Evolutionary conservation across 139 green algal species (phyloP), one percentile per base, ranked within the genome.

Genomic region (Chlamydomonas eustigma): DNA sequence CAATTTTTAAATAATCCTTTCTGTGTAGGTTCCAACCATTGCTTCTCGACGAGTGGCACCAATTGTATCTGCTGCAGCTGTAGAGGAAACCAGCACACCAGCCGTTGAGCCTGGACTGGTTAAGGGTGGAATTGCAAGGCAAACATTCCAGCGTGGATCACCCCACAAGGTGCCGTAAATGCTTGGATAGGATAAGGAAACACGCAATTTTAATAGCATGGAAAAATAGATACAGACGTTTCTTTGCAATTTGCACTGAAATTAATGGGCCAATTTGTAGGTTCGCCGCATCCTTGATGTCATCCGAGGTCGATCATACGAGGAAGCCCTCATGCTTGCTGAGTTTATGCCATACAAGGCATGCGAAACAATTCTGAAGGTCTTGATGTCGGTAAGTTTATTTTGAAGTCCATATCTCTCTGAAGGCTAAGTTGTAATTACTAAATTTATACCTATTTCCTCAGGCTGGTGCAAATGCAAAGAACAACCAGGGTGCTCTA

Each of bases 291-390:
- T 98, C 31, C 81, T 98, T 65, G 93, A 98, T 83, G 81, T 88
- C 35, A 96, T 98, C 77, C 89, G 94, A 25, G 94, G 94, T 18
- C 80, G 89, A 37, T 88, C 81, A 39, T 98, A 97, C 76, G 94
- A 97, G 86, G 92, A 98, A 71, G 92, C 92, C 1, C 86, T 98
- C 50, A 91, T 96, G 78, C 90, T 98, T 25, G 85, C 97, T 77
- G 92, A 97, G 81, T 97, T 96, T 84, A 92, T 97, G 86, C 94
- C 94, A 2, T 97, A 97, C 87, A 80, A 81, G 66, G 88, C 92
- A 2, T 91, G 89, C 65, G 92, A 96, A 74, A 80, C 75, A 25
- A 90, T 96, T 35, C 74, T 91, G 6, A 88, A 91, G 76, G 86
- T 85, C 18, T 76, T 96, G 32, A 83, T 95, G 37, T 95, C 91